Evolutionary conservation across 331 rosid genomes (phyloP).

Genomic region (Prunus yedoensis): DNA sequence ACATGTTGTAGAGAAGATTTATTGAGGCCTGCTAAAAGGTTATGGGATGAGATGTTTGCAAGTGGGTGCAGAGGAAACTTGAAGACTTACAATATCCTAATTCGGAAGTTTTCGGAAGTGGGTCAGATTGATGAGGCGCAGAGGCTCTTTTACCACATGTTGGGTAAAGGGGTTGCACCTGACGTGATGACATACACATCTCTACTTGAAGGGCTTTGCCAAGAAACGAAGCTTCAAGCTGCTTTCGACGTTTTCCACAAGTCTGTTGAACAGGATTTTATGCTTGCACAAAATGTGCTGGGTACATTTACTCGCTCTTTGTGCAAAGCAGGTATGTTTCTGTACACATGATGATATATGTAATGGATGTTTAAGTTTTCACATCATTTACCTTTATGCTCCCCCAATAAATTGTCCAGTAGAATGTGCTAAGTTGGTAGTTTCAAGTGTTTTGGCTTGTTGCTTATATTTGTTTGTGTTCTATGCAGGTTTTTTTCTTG

Average conservation of each 20-base stretch:
- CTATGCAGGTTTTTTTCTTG: slow-evolving; percentile 57
- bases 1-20: slow-evolving; percentile 85
- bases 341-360: not conserved
- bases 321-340: slow-evolving; percentile 62
- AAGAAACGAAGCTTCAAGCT: slow-evolving; percentile 53
- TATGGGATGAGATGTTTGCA: slow-evolving; percentile 98
- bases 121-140: slow-evolving; percentile 77
- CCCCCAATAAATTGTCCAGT: not conserved
- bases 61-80: slow-evolving; percentile 69
- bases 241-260: slow-evolving; percentile 64
- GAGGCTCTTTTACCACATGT: slow-evolving; percentile 67
- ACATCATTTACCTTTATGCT: not conserved
- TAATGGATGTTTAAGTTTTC: not conserved
- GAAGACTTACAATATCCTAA: slow-evolving; percentile 72
- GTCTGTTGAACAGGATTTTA: slow-evolving; percentile 51
- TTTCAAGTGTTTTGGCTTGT: slow-evolving; percentile 1
- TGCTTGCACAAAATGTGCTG: slow-evolving; percentile 54
- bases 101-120: slow-evolving; percentile 59
- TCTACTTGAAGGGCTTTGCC: slow-evolving; percentile 77
- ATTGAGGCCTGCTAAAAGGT: slow-evolving; percentile 78
- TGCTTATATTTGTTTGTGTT: slow-evolving; percentile 8
- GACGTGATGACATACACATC: slow-evolving; percentile 56
- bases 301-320: slow-evolving; percentile 45
- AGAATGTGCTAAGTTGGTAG: not conserved
- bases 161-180: slow-evolving; percentile 58